These are phyloP conservation scores for Asclepias syriaca DNA, from an alignment of 257 asterid genomes.

Conservation along the genomic window DNA sequence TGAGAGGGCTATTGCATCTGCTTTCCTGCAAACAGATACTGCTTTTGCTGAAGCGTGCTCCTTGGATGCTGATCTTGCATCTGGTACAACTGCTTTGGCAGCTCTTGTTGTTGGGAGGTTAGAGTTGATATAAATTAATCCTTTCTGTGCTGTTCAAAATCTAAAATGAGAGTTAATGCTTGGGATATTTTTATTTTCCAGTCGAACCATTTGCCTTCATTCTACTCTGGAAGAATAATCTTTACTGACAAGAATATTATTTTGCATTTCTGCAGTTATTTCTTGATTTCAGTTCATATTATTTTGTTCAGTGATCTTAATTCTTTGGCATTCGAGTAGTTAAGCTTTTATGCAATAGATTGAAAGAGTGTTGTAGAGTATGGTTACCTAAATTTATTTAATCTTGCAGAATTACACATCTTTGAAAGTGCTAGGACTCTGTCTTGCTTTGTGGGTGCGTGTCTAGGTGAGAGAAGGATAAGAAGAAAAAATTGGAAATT, in stretches of 20 bases:
- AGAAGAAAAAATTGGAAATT: background rate
- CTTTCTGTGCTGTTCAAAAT: background rate
- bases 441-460: background rate
- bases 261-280: background rate
- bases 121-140: constrained; percentile 8
- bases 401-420: background rate
- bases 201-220: background rate
- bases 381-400: background rate
- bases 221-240: background rate
- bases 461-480: background rate
- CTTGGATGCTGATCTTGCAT: constrained; percentile 75
- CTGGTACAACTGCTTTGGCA: constrained; percentile 97
- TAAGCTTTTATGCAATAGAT: background rate
- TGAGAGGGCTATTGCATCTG: constrained; percentile 68
- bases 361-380: background rate
- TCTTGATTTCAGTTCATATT: background rate
- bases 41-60: constrained; percentile 93
- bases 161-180: background rate
- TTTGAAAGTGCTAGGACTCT: background rate
- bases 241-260: background rate
- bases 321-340: background rate
- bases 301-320: background rate
- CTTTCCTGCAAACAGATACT: constrained; percentile 76
- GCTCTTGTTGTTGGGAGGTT: constrained; percentile 87
- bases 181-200: background rate